Conservation (phyloP, 2,329 filamentous ascomycete species). For the Dothiorella sarmentorum region DNA sequence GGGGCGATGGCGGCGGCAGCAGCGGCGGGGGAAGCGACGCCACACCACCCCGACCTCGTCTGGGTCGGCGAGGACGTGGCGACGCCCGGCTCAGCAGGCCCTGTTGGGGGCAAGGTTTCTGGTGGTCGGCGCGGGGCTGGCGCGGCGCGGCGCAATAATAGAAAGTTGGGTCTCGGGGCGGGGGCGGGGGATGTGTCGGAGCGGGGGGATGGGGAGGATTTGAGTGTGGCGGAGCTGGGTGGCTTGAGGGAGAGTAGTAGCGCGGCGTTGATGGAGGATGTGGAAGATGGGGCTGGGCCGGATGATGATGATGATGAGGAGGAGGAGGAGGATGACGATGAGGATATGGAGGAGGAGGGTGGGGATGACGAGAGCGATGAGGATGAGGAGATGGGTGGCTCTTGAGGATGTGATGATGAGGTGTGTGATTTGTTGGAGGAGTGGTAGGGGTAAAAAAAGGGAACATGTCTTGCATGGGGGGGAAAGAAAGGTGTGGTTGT, state of each 20-base stretch:
- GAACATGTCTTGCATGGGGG: no score
- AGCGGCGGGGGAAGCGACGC: background rate
- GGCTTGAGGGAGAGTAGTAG: conserved; percentile 15
- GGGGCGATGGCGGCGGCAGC: background rate
- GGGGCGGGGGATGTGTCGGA: background rate
- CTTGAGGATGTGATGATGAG: background rate
- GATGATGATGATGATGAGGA: conserved; percentile 5
- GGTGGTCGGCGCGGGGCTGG: no score
- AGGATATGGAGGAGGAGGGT: conserved; percentile 28
- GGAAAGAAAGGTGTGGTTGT: no score
- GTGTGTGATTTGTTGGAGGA: no score
- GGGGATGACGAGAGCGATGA: conserved; percentile 28
- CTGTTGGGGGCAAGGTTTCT: background rate
- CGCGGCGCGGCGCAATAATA: no score
- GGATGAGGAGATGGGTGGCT: conserved; percentile 25
- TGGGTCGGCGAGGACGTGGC: conserved; percentile 17
- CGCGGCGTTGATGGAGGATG: conserved; percentile 10
- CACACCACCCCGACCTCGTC: conserved; percentile 10
- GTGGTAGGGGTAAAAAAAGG: no score
- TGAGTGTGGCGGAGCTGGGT: conserved; percentile 1
- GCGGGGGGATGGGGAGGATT: background rate
- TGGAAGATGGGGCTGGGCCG: background rate
- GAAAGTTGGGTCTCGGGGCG: no score
- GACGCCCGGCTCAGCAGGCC: background rate
- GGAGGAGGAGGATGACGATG: conserved; percentile 29